Conservation (phyloP, 345 rosid species). For the Eucalyptus viminalis region DNA sequence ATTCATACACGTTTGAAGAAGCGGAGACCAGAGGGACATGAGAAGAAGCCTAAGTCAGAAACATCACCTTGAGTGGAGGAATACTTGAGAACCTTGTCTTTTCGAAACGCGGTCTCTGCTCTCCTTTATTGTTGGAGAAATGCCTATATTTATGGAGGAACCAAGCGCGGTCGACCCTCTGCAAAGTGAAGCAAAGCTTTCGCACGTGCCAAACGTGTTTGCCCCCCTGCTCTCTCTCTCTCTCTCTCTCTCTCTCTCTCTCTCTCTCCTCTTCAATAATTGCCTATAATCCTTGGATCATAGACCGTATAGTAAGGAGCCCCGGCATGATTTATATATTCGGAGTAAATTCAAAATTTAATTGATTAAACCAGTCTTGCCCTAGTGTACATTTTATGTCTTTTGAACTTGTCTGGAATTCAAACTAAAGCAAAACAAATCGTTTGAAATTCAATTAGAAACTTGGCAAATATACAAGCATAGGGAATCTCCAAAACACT, state of each 20-base stretch:
- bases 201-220: background rate
- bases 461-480: background rate
- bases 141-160: background rate
- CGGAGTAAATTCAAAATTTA: no score
- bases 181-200: background rate
- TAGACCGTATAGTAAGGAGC: background rate
- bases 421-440: background rate
- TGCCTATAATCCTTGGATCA: background rate
- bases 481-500: background rate
- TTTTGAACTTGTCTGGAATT: background rate
- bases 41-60: background rate
- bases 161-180: background rate
- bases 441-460: background rate
- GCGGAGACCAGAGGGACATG: background rate
- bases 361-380: background rate
- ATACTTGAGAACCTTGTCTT: background rate
- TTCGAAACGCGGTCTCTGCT: background rate
- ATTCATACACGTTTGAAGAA: background rate
- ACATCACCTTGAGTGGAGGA: background rate
- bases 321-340: background rate
- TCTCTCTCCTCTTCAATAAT: background rate
- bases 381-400: background rate
- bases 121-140: background rate
- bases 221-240: background rate
- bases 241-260: background rate